Conservation (phyloP, 352 stramenopile species). For the Globisporangium mamillatum region DNA sequence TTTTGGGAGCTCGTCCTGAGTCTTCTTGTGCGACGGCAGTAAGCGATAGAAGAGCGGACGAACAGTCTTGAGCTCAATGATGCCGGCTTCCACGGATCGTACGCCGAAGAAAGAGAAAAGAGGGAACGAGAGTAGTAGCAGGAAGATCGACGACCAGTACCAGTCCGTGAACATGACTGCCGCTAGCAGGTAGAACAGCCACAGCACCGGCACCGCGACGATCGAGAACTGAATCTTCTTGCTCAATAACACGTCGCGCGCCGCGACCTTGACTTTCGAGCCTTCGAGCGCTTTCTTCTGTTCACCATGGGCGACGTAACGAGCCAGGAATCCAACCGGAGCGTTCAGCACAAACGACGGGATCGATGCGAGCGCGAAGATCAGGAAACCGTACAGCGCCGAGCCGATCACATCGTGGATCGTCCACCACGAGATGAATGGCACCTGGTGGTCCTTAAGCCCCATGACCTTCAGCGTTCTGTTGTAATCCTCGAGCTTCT, state of each 20-base stretch:
- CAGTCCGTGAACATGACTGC: conserved; percentile 80
- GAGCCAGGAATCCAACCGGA: conserved; percentile 85
- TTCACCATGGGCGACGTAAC: conserved; percentile 66
- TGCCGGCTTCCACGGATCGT: conserved; percentile 81
- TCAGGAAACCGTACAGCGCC: conserved; percentile 76
- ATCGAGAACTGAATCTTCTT: conserved; percentile 95
- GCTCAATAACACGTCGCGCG: conserved; percentile 87
- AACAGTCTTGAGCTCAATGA: conserved; percentile 87
- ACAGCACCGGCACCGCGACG: conserved; percentile 86
- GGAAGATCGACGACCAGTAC: conserved; percentile 82
- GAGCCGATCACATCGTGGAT: conserved; percentile 89
- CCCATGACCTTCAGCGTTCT: conserved; percentile 84
- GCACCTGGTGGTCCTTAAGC: conserved; percentile 90
- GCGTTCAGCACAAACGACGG: conserved; percentile 91
- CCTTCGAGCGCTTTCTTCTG: conserved; percentile 82
- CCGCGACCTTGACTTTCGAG: conserved; percentile 91
- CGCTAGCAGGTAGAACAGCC: conserved; percentile 83
- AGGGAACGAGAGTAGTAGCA: conserved; percentile 79
- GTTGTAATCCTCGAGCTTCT: conserved; percentile 85
- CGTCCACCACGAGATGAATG: conserved; percentile 84
- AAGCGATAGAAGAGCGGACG: conserved; percentile 80
- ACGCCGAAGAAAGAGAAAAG: conserved; percentile 89
- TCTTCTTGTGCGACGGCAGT: conserved; percentile 72
- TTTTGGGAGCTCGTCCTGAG: conserved; percentile 71
- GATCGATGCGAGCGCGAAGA: conserved; percentile 89